phyloP scores from a whole-genome alignment of 2,329 filamentous ascomycete species.

The Phoma sp. region DNA sequence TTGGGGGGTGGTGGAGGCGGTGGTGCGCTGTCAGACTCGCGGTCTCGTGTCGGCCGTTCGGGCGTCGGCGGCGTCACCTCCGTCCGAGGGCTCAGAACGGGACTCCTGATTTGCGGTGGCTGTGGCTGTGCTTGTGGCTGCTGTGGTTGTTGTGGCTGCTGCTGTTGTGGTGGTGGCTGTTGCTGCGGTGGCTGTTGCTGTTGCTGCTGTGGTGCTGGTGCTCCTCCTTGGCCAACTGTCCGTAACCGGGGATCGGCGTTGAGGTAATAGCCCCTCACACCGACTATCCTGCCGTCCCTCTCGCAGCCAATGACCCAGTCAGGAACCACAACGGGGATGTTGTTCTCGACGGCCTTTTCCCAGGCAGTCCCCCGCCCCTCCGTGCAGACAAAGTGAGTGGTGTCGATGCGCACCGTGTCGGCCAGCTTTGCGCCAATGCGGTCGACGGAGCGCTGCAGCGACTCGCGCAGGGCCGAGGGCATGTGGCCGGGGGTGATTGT shows the following conservation, averaged over 20 bases:
- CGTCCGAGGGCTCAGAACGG: slow-evolving; percentile 53
- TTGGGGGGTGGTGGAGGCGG: slow-evolving; percentile 46
- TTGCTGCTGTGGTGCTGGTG: slow-evolving; percentile 31
- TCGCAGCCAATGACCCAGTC: slow-evolving; percentile 99
- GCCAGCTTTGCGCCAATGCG: slow-evolving; percentile 92
- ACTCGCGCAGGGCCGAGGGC: slow-evolving; percentile 74
- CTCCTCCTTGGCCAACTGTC: slow-evolving; percentile 54
- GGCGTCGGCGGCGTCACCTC: slow-evolving; percentile 60
- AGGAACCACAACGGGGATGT: slow-evolving; percentile 93
- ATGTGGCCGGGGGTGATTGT: slow-evolving; percentile 92
- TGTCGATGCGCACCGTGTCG: slow-evolving; percentile 91
- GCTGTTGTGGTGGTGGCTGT: neutral
- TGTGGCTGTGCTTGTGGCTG: slow-evolving; percentile 12
- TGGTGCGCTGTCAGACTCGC: slow-evolving; percentile 30
- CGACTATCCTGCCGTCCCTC: slow-evolving; percentile 87
- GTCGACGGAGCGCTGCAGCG: slow-evolving; percentile 76
- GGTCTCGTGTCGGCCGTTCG: slow-evolving; percentile 45
- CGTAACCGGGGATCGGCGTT: slow-evolving; percentile 77
- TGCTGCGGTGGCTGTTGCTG: slow-evolving; percentile 8
- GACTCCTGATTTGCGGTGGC: slow-evolving; percentile 36
- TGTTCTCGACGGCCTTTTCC: slow-evolving; percentile 98
- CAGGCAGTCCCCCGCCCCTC: slow-evolving; percentile 88
- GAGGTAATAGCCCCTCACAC: slow-evolving; percentile 94
- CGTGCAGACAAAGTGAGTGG: slow-evolving; percentile 96
- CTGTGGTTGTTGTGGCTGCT: slow-evolving; percentile 17